A percentile compares a stretch with the other conserved stretches of the same genome.
Evolutionary conservation across 2,329 filamentous ascomycete species (phyloP).

Genomic region (Alternaria postmessia): DNA sequence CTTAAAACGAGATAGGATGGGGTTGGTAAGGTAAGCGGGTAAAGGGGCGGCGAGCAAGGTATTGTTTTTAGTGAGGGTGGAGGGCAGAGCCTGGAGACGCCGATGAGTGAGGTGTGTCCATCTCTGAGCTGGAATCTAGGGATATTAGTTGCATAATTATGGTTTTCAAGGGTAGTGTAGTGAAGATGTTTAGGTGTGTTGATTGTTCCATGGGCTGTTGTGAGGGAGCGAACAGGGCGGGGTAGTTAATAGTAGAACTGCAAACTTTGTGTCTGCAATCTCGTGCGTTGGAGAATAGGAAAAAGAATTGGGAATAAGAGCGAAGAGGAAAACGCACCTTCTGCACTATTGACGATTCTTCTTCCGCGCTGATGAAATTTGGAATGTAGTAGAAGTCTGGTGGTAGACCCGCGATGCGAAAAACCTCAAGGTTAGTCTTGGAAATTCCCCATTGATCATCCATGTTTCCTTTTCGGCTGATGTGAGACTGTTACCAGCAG

Average conservation of each 20-base stretch:
- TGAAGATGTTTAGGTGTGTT: background rate
- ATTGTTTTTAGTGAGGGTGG: slow-evolving; percentile 74
- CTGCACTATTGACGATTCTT: slow-evolving; percentile 74
- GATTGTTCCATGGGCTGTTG: background rate
- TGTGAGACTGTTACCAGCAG: background rate
- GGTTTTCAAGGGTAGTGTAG: no score
- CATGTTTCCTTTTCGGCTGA: background rate
- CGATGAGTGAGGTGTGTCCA: slow-evolving; percentile 92
- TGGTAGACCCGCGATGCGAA: slow-evolving; percentile 64
- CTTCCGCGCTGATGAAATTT: slow-evolving; percentile 78
- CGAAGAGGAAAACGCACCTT: slow-evolving; percentile 62
- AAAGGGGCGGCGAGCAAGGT: slow-evolving; percentile 77
- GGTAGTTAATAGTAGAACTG: background rate
- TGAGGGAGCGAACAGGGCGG: background rate
- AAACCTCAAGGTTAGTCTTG: slow-evolving; percentile 18
- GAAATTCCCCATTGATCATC: background rate
- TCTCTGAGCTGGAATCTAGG: slow-evolving; percentile 60
- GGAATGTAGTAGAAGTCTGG: slow-evolving; percentile 81
- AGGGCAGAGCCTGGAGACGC: slow-evolving; percentile 89
- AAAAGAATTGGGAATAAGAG: background rate
- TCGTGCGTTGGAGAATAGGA: background rate
- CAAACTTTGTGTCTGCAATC: background rate
- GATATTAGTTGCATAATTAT: background rate
- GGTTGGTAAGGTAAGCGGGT: slow-evolving; percentile 76
- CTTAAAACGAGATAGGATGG: slow-evolving; percentile 68